Evolutionary conservation across 768 basidiomycete genomes (phyloP).

Genomic region (Antrodiella citrinella): DNA sequence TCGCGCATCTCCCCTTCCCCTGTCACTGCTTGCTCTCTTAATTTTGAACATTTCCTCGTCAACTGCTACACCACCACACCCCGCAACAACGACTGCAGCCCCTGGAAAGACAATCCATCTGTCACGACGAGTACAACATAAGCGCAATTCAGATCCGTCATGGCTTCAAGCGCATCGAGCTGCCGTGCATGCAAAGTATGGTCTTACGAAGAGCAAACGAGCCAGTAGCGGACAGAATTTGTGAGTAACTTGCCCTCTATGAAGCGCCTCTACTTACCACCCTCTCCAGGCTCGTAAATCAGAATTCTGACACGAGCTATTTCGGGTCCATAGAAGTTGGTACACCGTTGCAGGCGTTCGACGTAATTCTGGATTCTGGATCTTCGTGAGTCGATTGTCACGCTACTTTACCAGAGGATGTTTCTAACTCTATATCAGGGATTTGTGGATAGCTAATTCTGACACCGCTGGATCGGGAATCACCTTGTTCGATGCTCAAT

Average conservation of each 20-base stretch:
- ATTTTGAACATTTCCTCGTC: background rate
- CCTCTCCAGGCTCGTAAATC: slow-evolving; percentile 49
- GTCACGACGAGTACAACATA: no score
- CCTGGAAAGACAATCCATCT: no score
- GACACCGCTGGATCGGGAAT: slow-evolving; percentile 2
- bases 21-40: background rate
- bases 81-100: no score
- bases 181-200: slow-evolving; percentile 22
- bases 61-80: no score
- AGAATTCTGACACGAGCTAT: slow-evolving; percentile 63
- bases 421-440: slow-evolving; percentile 1
- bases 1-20: background rate
- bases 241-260: slow-evolving; percentile 1
- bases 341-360: slow-evolving; percentile 71
- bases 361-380: slow-evolving; percentile 89
- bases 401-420: background rate
- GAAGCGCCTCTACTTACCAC: background rate
- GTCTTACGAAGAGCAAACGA: slow-evolving; percentile 14
- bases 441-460: slow-evolving; percentile 11
- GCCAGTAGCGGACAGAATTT: slow-evolving; percentile 12
- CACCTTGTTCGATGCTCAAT: slow-evolving; percentile 7
- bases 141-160: slow-evolving; percentile 6
- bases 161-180: slow-evolving; percentile 20
- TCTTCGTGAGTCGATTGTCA: slow-evolving; percentile 45
- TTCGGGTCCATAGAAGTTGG: slow-evolving; percentile 74